A percentile compares a stretch with the other conserved stretches of the same genome.
Conservation (phyloP, 2,329 filamentous ascomycete species). For the Talaromyces islandicus region DNA sequence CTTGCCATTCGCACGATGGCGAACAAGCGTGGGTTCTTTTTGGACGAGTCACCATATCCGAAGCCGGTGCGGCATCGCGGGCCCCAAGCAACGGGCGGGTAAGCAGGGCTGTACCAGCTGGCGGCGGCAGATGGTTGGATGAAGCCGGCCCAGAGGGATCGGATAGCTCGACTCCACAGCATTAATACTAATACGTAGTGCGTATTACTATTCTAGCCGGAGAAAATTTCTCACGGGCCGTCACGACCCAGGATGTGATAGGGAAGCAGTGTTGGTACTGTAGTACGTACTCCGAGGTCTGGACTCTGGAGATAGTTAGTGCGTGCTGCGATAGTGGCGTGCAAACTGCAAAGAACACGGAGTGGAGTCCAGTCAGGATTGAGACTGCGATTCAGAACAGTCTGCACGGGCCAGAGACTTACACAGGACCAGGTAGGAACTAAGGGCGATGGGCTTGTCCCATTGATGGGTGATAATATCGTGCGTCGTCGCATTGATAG, state of each 20-base stretch:
- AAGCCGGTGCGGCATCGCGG: conserved; percentile 5
- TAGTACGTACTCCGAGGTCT: too few species aligned
- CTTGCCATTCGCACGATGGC: neutral
- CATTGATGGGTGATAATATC: neutral
- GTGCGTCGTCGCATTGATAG: neutral
- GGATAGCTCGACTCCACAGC: conserved; percentile 5
- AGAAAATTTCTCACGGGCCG: neutral
- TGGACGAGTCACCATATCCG: conserved; percentile 10
- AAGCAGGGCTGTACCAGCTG: conserved; percentile 6
- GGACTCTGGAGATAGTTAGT: neutral
- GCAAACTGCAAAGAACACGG: conserved; percentile 3
- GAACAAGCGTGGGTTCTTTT: conserved; percentile 6
- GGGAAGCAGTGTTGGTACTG: neutral
- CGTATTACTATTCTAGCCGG: neutral
- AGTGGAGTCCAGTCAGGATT: neutral
- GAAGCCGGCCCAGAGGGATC: conserved; percentile 2
- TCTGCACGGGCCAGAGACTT: neutral
- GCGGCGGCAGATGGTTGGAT: conserved; percentile 9
- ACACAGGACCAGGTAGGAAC: neutral
- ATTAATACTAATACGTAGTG: neutral
- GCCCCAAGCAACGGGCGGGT: conserved; percentile 11
- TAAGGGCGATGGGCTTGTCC: neutral
- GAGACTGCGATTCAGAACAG: neutral
- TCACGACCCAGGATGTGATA: conserved; percentile 8
- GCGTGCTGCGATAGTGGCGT: conserved; percentile 3